Percentiles rank a stretch among this genome's conserved stretches.
These are phyloP conservation scores for Macadamia tetraphylla DNA, from an alignment of 164 flowering plant species.

Conservation along the genomic window DNA sequence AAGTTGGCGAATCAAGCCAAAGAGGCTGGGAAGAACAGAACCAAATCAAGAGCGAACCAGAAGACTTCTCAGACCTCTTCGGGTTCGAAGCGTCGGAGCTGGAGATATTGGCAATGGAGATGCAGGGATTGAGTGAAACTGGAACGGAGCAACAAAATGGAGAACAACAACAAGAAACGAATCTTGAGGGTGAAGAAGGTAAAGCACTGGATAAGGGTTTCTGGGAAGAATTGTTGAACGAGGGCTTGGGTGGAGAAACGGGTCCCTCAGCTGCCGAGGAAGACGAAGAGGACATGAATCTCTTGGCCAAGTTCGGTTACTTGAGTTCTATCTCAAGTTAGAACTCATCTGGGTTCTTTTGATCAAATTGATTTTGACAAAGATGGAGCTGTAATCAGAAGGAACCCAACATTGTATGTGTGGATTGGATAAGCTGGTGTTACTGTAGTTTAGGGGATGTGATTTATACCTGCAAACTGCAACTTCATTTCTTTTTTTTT, in stretches of 20 bases:
- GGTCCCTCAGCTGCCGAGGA: conserved; percentile 16
- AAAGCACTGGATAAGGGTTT: conserved; percentile 36
- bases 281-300: conserved; percentile 48
- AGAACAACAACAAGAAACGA: conserved; percentile 8
- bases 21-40: conserved; percentile 10
- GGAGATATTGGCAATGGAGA: conserved; percentile 38
- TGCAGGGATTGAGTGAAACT: conserved; percentile 32
- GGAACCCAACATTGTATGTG: neutral
- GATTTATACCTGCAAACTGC: too few species aligned
- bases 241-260: conserved; percentile 23
- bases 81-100: conserved; percentile 34
- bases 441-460: too few species aligned
- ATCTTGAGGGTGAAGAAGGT: conserved; percentile 9
- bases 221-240: conserved; percentile 55
- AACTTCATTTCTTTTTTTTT: too few species aligned
- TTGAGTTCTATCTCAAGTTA: conserved; percentile 47
- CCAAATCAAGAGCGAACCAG: conserved; percentile 21
- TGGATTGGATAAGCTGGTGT: too few species aligned
- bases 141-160: conserved; percentile 15
- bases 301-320: conserved; percentile 47
- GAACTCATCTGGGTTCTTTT: neutral
- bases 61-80: conserved; percentile 16
- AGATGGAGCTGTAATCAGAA: too few species aligned
- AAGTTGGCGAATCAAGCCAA: conserved; percentile 12
- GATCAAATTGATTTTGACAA: too few species aligned